Conservation (phyloP, 2,329 filamentous ascomycete genomes). For the Cordyceps militaris region DNA sequence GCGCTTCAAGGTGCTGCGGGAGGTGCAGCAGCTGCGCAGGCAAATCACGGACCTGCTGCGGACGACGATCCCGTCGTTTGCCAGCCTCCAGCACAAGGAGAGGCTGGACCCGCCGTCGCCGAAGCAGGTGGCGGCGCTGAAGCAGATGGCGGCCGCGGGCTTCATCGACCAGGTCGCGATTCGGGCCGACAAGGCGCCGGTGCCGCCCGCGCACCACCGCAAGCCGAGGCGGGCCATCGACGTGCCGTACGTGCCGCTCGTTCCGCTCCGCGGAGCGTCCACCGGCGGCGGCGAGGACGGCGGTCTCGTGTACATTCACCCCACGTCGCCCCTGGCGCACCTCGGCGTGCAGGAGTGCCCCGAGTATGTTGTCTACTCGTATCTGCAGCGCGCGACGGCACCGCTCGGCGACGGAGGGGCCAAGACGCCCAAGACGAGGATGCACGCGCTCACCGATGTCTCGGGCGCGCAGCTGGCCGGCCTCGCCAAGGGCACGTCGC, state of each 20-base stretch:
- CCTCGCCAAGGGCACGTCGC: slow-evolving; percentile 75
- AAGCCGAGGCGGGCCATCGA: slow-evolving; percentile 83
- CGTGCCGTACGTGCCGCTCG: slow-evolving; percentile 81
- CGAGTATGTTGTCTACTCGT: slow-evolving; percentile 78
- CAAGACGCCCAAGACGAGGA: slow-evolving; percentile 65
- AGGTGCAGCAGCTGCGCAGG: slow-evolving; percentile 72
- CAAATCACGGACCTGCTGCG: slow-evolving; percentile 79
- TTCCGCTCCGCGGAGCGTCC: slow-evolving; percentile 50
- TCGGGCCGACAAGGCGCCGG: slow-evolving; percentile 76
- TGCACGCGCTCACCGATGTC: slow-evolving; percentile 80
- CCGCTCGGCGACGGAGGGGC: slow-evolving; percentile 43
- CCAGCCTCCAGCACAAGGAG: slow-evolving; percentile 47
- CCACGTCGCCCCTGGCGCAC: slow-evolving; percentile 71
- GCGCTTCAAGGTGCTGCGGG: slow-evolving; percentile 76
- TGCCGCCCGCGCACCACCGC: slow-evolving; percentile 56
- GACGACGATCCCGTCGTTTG: slow-evolving; percentile 62
- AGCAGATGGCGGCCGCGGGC: slow-evolving; percentile 84
- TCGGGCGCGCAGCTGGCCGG: slow-evolving; percentile 68
- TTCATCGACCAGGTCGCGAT: slow-evolving; percentile 95
- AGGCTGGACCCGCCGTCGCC: slow-evolving; percentile 52
- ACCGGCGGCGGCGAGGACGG: slow-evolving; percentile 43
- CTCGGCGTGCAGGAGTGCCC: slow-evolving; percentile 67
- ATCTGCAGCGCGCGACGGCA: slow-evolving; percentile 64
- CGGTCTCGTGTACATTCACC: slow-evolving; percentile 78
- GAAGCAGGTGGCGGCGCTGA: slow-evolving; percentile 70